phyloP scores from a whole-genome alignment of 306 rosid genomes.

The Cucumis cinereus region DNA sequence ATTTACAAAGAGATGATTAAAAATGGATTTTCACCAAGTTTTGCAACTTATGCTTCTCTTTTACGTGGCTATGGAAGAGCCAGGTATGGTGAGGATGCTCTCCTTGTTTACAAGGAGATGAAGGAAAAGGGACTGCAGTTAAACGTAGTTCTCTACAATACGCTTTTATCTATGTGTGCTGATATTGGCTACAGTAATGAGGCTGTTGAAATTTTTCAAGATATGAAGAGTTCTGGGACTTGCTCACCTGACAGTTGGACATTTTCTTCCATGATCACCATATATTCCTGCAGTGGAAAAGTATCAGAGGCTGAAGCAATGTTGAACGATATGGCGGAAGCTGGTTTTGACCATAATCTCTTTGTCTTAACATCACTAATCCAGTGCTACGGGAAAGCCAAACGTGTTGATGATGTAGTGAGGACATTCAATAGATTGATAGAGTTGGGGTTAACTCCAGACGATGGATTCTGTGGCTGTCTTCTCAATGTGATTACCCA shows the following conservation, averaged over 20 bases:
- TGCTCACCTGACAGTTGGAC: conserved; percentile 68
- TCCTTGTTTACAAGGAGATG: conserved; percentile 63
- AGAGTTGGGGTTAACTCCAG: conserved; percentile 50
- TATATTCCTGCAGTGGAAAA: conserved; percentile 60
- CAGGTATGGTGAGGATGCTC: conserved; percentile 54
- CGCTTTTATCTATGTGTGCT: conserved; percentile 69
- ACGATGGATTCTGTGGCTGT: conserved; percentile 70
- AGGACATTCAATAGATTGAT: conserved; percentile 43
- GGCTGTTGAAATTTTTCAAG: conserved; percentile 51
- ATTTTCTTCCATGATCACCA: conserved; percentile 69
- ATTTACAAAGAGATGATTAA: conserved; percentile 59
- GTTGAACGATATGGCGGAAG: conserved; percentile 64
- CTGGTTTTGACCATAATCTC: conserved; percentile 58
- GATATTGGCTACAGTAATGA: conserved; percentile 51
- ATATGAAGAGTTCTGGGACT: conserved; percentile 52
- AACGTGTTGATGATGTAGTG: conserved; percentile 64
- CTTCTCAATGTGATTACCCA: conserved; percentile 74
- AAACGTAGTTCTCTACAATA: conserved; percentile 48
- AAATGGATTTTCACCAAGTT: conserved; percentile 44
- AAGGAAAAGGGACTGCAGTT: conserved; percentile 51
- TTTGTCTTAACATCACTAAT: conserved; percentile 69
- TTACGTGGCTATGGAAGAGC: conserved; percentile 54
- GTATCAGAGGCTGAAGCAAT: conserved; percentile 51
- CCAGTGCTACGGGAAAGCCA: conserved; percentile 85
- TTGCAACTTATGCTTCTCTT: conserved; percentile 56